Evolutionary conservation across 1,284 basidiomycete genomes (phyloP).

Genomic region (Sporisorium scitamineum): DNA sequence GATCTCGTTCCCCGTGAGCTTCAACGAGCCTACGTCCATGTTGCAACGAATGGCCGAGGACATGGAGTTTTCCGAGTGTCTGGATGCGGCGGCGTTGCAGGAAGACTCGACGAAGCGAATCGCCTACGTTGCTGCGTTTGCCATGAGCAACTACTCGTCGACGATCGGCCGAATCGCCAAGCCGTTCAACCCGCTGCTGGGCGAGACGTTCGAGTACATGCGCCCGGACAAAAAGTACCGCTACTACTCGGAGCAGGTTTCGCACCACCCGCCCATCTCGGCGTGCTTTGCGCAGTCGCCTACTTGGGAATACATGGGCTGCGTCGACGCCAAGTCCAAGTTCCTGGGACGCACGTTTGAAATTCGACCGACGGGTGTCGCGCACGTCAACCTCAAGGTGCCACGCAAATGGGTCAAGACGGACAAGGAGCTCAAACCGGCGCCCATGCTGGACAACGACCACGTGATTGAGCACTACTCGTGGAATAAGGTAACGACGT

Average conservation of each 20-base stretch:
- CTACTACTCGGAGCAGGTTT: constrained; percentile 94
- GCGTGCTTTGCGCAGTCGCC: constrained; percentile 88
- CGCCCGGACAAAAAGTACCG: constrained; percentile 81
- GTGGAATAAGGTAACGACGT: constrained; percentile 81
- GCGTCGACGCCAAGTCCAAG: constrained; percentile 68
- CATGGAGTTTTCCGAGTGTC: constrained; percentile 66
- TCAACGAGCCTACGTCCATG: constrained; percentile 85
- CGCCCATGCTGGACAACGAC: constrained; percentile 14
- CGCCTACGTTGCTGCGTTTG: constrained; percentile 94
- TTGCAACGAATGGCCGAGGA: constrained; percentile 76
- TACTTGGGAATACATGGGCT: constrained; percentile 88
- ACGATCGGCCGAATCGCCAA: constrained; percentile 76
- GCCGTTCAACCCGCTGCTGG: constrained; percentile 71
- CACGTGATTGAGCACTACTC: constrained; percentile 78
- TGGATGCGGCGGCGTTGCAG: constrained; percentile 85
- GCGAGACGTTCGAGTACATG: constrained; percentile 95
- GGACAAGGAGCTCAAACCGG: constrained; percentile 44
- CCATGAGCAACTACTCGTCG: constrained; percentile 97
- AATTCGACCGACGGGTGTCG: constrained; percentile 92
- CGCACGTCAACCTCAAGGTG: constrained; percentile 86
- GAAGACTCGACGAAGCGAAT: constrained; percentile 83
- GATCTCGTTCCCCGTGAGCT: constrained; percentile 95
- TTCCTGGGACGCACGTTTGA: constrained; percentile 87
- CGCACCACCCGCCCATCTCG: constrained; percentile 96
- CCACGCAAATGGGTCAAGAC: constrained; percentile 45